A percentile compares a stretch with the other conserved stretches of the same genome.
These are phyloP conservation scores for Phytopythium montanum DNA, from an alignment of 352 stramenopile species.

Conservation along the genomic window DNA sequence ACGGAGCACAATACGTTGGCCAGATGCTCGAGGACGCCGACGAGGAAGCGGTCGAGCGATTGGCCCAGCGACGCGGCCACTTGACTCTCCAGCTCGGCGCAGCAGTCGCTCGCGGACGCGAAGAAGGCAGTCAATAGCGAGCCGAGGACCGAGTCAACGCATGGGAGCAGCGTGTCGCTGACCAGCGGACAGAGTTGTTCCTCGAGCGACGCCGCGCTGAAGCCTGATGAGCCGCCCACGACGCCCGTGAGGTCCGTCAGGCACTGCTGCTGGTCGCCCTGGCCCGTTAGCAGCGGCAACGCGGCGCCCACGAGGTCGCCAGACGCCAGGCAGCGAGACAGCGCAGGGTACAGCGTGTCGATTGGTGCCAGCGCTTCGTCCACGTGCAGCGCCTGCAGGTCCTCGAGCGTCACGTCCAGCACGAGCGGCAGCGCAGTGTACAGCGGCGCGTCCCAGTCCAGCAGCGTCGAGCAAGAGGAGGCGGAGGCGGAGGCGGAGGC, in stretches of 20 bases:
- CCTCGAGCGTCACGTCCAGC: conserved; percentile 13
- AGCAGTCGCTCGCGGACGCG: conserved; percentile 22
- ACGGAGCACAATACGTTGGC: conserved; percentile 29
- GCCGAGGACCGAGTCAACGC: conserved; percentile 23
- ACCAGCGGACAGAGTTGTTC: conserved; percentile 24
- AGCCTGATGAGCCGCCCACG: not conserved
- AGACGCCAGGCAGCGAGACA: conserved; percentile 32
- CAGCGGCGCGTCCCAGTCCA: conserved; percentile 13
- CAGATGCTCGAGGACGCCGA: conserved; percentile 15
- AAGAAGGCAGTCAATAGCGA: conserved; percentile 25
- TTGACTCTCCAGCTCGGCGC: conserved; percentile 23
- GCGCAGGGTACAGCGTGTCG: conserved; percentile 28
- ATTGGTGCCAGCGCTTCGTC: conserved; percentile 26
- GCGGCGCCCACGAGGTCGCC: conserved; percentile 24
- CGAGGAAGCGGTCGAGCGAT: conserved; percentile 15
- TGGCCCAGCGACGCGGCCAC: conserved; percentile 22
- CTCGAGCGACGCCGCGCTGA: conserved; percentile 13
- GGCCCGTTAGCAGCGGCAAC: conserved; percentile 18
- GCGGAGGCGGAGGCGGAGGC: not conserved
- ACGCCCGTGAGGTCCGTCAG: conserved; percentile 12
- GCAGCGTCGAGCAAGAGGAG: conserved; percentile 11
- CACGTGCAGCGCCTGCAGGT: conserved; percentile 19
- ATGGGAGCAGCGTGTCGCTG: conserved; percentile 30
- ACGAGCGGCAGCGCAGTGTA: conserved; percentile 21
- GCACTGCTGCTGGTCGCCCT: conserved; percentile 18